These are phyloP conservation scores for Buxus sempervirens DNA, from an alignment of 164 flowering plant genomes.

Conservation along the genomic window DNA sequence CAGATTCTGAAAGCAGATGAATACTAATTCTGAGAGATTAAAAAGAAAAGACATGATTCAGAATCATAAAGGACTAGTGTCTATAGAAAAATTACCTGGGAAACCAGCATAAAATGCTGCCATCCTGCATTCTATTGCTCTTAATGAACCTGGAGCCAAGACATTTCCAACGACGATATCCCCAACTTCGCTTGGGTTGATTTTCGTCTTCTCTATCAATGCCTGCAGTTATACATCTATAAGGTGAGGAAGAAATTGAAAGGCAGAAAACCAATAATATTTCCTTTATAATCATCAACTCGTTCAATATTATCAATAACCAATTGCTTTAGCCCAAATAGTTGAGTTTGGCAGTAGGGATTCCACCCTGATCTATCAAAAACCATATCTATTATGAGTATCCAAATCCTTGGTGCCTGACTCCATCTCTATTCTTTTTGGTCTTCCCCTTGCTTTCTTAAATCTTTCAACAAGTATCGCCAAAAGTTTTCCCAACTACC, in stretches of 20 bases:
- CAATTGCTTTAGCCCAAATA: no score
- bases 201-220: slow-evolving; percentile 72
- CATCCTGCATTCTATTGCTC: slow-evolving; percentile 98
- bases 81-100: slow-evolving; percentile 61
- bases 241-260: not conserved
- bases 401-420: no score
- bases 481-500: no score
- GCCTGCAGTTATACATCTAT: slow-evolving; percentile 46
- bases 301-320: no score
- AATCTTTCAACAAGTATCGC: no score
- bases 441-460: no score
- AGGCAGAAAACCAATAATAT: no score
- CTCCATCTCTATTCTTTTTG: no score
- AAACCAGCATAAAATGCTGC: slow-evolving; percentile 99
- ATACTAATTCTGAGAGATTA: not conserved
- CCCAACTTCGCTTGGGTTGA: slow-evolving; percentile 87
- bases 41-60: not conserved
- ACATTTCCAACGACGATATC: slow-evolving; percentile 96
- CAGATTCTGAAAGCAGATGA: slow-evolving; percentile 57
- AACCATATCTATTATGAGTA: no score
- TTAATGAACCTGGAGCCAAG: slow-evolving; percentile 81
- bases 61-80: not conserved
- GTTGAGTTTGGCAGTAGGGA: no score
- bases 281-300: no score
- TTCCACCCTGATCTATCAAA: no score